Conservation (phyloP, 1,284 basidiomycete genomes). For the Porogramme epimiltina region DNA sequence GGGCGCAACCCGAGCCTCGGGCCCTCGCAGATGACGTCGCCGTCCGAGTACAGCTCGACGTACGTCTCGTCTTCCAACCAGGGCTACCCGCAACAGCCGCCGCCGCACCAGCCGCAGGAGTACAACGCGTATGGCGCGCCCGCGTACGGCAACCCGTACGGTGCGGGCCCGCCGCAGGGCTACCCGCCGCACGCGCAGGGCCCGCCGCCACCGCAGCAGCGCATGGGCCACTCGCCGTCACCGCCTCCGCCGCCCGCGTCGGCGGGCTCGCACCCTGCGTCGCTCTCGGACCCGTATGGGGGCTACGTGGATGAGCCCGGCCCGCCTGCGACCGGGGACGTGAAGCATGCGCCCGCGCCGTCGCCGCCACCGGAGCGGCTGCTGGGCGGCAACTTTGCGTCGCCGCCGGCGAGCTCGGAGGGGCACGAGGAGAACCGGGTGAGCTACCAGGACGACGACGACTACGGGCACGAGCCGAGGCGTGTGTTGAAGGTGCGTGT, state of each 20-base stretch:
- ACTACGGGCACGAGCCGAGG: conserved; percentile 37
- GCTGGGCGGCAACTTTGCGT: conserved; percentile 27
- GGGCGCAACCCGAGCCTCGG: conserved; percentile 34
- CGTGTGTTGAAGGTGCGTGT: conserved; percentile 47
- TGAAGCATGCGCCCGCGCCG: conserved; percentile 1
- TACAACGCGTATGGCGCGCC: conserved; percentile 7
- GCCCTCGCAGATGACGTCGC: conserved; percentile 28
- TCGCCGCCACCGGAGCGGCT: conserved; percentile 14
- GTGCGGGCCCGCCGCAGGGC: conserved; percentile 5
- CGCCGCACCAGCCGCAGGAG: conserved; percentile 13
- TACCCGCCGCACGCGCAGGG: too few species aligned
- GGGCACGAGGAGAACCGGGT: conserved; percentile 28
- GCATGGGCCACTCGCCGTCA: conserved; percentile 12
- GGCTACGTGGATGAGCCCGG: conserved; percentile 20
- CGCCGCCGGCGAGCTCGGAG: conserved; percentile 31
- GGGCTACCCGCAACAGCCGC: conserved; percentile 11
- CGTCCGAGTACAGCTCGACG: conserved; percentile 19
- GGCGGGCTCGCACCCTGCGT: conserved; percentile 7
- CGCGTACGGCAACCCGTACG: conserved; percentile 13
- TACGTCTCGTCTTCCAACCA: too few species aligned
- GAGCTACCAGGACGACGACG: conserved; percentile 39
- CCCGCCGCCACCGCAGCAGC: neutral
- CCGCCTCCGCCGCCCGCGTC: conserved; percentile 13
- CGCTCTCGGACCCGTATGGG: conserved; percentile 21
- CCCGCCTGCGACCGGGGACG: too few species aligned